Base-by-base conservation (phyloP, 2,329 filamentous ascomycete species). In the Clathrospora elynae region DNA sequence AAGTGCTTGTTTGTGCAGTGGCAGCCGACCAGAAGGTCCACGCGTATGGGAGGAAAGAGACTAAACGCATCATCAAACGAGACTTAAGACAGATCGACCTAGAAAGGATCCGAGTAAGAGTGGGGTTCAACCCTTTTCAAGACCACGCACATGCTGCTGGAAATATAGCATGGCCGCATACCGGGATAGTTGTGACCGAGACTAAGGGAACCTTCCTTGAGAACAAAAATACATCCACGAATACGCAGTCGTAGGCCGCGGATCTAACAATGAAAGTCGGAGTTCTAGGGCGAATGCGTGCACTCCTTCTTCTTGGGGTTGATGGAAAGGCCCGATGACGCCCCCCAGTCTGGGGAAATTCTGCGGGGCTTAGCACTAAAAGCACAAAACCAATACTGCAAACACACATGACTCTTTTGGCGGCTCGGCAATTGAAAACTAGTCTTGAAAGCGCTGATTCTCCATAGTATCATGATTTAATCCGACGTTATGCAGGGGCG, bases 21-120 rank as follows among this genome's bases (percentile, higher is more conserved):
- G 37, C 29, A 30, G 34, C 23, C n/a, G 35, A 41, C 43, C 40
- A 42, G 18, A 49, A n/a, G 12, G 37, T 11, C 38, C 40, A 50
- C 20, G 28, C 30, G 16, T 29, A 46, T 2, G 47, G 5, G 13
- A 52, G 26, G 3, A 51, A 18, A 14, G 16, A 28, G 23, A 29
- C 22, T 10, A 36, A 35, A 35, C 41, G 33, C 53, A 55, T 55
- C 19, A n/a, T 44, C 16, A 22, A 37, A 16, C 5, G 12, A 37
- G 23, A 33, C 23, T 18, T 24, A 18, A 16, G 5, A 10, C n/a
- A n/a, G n/a, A n/a, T n/a, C n/a, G n/a, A n/a, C n/a, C n/a, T n/a
- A n/a, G n/a, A n/a, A n/a, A n/a, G n/a, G n/a, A n/a, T n/a, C n/a
- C n/a, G n/a, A n/a, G n/a, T n/a, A 37, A 17, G 17, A 42, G 11